Conservation (phyloP, 2,329 filamentous ascomycete genomes). For the Emergomyces pasteurianus region DNA sequence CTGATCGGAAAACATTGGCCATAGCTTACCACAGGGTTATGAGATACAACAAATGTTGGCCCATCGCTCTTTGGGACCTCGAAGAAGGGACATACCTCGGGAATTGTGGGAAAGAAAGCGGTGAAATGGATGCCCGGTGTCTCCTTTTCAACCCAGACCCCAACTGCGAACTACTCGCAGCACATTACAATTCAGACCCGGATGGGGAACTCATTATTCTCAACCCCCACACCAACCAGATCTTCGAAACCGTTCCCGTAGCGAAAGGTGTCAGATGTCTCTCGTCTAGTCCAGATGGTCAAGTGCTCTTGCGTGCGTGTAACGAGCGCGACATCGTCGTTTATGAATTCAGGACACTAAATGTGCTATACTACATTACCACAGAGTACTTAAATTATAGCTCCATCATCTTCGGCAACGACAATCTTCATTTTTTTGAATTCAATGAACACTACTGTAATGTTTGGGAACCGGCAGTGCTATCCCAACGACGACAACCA, state of each 20-base stretch:
- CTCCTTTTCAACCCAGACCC: conserved; percentile 28
- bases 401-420: conserved; percentile 21
- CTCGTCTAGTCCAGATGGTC: conserved; percentile 20
- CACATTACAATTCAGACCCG: conserved; percentile 14
- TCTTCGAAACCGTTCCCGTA: conserved; percentile 17
- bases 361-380: conserved; percentile 18
- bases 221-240: conserved; percentile 17
- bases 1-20: conserved; percentile 22
- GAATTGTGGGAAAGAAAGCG: conserved; percentile 24
- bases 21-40: conserved; percentile 4
- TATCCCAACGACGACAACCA: neutral
- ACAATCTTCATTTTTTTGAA: conserved; percentile 25
- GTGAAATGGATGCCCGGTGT: conserved; percentile 17
- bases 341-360: conserved; percentile 20
- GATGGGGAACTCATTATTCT: conserved; percentile 24
- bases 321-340: conserved; percentile 7
- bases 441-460: conserved; percentile 25
- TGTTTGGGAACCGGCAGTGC: conserved; percentile 25
- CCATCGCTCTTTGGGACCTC: conserved; percentile 28
- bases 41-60: conserved; percentile 18
- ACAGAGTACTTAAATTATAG: conserved; percentile 19
- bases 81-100: conserved; percentile 20
- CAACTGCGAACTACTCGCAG: conserved; percentile 18
- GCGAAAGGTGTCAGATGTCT: conserved; percentile 18
- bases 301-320: conserved; percentile 2